Conservation (phyloP, 2,329 filamentous ascomycete genomes). For the Neoscytalidium dimidiatum region DNA sequence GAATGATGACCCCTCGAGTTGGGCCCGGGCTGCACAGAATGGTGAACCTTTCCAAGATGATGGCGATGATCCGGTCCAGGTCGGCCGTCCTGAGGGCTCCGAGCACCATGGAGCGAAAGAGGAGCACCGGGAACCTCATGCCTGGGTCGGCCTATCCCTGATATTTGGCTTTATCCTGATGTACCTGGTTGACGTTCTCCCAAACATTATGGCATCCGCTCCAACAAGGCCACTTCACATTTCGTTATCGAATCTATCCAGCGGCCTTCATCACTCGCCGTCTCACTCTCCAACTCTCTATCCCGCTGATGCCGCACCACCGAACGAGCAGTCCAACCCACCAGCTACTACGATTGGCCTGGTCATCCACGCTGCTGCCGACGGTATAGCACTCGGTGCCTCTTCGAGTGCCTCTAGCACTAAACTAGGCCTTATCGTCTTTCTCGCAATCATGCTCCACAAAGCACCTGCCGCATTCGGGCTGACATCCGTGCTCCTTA, state of each 20-base stretch:
- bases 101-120: slow-evolving; percentile 45
- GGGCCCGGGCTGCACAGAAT: neutral
- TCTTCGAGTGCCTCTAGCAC: slow-evolving; percentile 66
- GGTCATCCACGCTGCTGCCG: slow-evolving; percentile 93
- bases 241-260: slow-evolving; percentile 78
- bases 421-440: slow-evolving; percentile 81
- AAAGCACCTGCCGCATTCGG: slow-evolving; percentile 97
- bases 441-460: slow-evolving; percentile 95
- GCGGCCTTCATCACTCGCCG: slow-evolving; percentile 46
- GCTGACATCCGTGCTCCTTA: slow-evolving; percentile 83
- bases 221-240: slow-evolving; percentile 77
- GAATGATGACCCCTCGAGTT: neutral
- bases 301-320: slow-evolving; percentile 30
- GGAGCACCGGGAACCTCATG: slow-evolving; percentile 59
- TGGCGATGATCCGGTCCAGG: slow-evolving; percentile 38
- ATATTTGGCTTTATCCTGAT: slow-evolving; percentile 91
- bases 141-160: slow-evolving; percentile 83
- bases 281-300: slow-evolving; percentile 27
- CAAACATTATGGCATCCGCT: slow-evolving; percentile 43
- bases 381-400: slow-evolving; percentile 93
- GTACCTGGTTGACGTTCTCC: slow-evolving; percentile 78
- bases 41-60: slow-evolving; percentile 39
- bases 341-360: slow-evolving; percentile 74
- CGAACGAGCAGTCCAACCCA: slow-evolving; percentile 34
- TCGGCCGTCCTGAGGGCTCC: slow-evolving; percentile 36